phyloP scores from a whole-genome alignment of 257 asterid genomes.

The Eustoma russellianum region DNA sequence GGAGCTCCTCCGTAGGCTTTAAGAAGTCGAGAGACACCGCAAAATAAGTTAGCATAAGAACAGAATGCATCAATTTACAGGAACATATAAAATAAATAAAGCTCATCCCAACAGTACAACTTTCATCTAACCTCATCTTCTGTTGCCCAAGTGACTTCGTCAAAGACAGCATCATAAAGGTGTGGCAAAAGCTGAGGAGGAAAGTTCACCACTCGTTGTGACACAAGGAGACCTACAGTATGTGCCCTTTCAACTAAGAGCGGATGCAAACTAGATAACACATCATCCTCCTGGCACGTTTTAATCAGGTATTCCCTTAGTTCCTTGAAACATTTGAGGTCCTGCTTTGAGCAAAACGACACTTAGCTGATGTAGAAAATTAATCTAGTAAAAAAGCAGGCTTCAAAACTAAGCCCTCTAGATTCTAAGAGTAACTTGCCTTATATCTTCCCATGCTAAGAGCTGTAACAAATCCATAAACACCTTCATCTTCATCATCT shows the following conservation, averaged over 20 bases:
- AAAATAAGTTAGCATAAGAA: constrained; percentile 6
- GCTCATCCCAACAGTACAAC: constrained; percentile 11
- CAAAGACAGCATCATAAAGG: constrained; percentile 73
- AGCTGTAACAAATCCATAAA: constrained; percentile 53
- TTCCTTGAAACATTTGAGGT: constrained; percentile 4
- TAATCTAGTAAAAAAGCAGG: not conserved
- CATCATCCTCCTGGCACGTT: constrained; percentile 38
- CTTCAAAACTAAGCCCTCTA: not conserved
- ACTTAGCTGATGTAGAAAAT: not conserved
- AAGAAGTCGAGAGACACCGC: constrained; percentile 15
- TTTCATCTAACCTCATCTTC: constrained; percentile 71
- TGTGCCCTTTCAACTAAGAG: constrained; percentile 33
- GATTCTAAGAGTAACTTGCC: constrained; percentile 36
- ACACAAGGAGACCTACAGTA: constrained; percentile 63
- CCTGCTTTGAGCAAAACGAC: constrained; percentile 1
- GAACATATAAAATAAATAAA: constrained; percentile 5
- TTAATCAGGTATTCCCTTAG: constrained; percentile 13
- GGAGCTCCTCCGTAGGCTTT: constrained; percentile 78
- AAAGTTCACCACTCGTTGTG: constrained; percentile 74
- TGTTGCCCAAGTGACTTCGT: constrained; percentile 85
- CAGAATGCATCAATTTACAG: not conserved
- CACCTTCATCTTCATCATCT: constrained; percentile 69
- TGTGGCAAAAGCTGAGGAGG: constrained; percentile 93
- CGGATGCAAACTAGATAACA: constrained; percentile 29
- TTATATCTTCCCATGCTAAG: constrained; percentile 70